Percentiles rank a stretch among this genome's conserved stretches.
These are phyloP conservation scores for Phymatotrichopsis omnivora DNA, from an alignment of 2,329 filamentous ascomycete genomes.

Conservation along the genomic window DNA sequence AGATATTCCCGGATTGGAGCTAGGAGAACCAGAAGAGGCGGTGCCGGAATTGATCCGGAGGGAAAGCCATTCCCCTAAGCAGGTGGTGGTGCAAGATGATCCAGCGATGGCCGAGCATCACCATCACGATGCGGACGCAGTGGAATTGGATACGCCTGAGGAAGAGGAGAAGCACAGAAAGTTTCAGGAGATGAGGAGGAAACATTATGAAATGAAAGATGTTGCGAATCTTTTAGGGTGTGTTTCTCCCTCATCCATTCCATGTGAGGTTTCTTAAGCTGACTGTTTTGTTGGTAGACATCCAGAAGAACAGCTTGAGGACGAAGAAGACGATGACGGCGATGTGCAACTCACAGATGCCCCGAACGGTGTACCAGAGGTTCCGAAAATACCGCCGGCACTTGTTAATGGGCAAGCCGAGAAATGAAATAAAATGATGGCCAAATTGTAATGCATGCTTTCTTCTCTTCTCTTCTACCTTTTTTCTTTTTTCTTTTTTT, in stretches of 20 bases:
- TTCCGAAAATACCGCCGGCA: background rate
- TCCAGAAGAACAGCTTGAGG: slow-evolving; percentile 37
- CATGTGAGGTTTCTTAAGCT: background rate
- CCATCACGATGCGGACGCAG: slow-evolving; percentile 46
- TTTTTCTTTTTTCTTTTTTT: background rate
- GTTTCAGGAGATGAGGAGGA: slow-evolving; percentile 87
- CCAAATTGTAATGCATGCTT: too few relatives aligned
- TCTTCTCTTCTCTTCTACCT: background rate
- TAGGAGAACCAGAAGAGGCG: slow-evolving; percentile 82
- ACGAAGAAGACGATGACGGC: slow-evolving; percentile 36
- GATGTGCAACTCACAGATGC: slow-evolving; percentile 18
- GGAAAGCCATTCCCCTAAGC: slow-evolving; percentile 45
- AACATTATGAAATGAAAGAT: slow-evolving; percentile 97
- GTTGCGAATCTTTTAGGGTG: slow-evolving; percentile 79
- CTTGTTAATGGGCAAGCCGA: slow-evolving; percentile 25
- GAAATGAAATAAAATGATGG: too few relatives aligned
- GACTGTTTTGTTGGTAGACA: too few relatives aligned
- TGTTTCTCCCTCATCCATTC: slow-evolving; percentile 30
- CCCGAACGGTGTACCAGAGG: slow-evolving; percentile 19
- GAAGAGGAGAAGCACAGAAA: slow-evolving; percentile 82
- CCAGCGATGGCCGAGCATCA: slow-evolving; percentile 42
- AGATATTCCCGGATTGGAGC: slow-evolving; percentile 82
- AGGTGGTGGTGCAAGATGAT: slow-evolving; percentile 67
- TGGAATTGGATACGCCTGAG: slow-evolving; percentile 54
- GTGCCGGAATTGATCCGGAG: slow-evolving; percentile 44